phyloP scores from a whole-genome alignment of 2,329 filamentous ascomycete species.

The Herpotrichia juniperi region DNA sequence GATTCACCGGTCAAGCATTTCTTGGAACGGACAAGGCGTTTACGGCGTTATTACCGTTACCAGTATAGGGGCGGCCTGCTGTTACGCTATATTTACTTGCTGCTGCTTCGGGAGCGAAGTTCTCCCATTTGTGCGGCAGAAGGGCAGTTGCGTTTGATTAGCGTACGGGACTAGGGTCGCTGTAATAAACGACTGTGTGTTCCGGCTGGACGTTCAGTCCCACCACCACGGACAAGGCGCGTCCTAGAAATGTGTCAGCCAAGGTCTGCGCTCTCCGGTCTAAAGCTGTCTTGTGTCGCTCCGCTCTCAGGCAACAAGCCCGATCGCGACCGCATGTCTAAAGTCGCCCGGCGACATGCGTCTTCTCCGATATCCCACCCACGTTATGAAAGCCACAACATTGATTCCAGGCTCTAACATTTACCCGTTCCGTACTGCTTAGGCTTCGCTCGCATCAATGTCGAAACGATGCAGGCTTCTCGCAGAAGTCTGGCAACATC shows the following conservation, averaged over 20 bases:
- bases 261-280: constrained; percentile 23
- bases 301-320: constrained; percentile 21
- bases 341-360: constrained; percentile 23
- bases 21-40: background rate
- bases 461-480: constrained; percentile 35
- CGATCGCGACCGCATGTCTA: constrained; percentile 13
- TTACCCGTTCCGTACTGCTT: constrained; percentile 16
- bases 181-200: constrained; percentile 10
- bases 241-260: constrained; percentile 23
- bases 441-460: constrained; percentile 23
- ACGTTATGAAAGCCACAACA: constrained; percentile 21
- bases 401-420: constrained; percentile 17
- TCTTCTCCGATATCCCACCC: constrained; percentile 16
- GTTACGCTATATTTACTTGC: constrained; percentile 13
- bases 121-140: constrained; percentile 3
- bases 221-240: constrained; percentile 19
- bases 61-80: constrained; percentile 9
- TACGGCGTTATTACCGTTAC: constrained; percentile 9
- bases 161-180: constrained; percentile 8
- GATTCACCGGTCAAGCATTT: constrained; percentile 19
- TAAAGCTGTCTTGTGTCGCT: constrained; percentile 17
- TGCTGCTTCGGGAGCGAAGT: constrained; percentile 11
- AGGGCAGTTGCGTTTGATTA: constrained; percentile 1
- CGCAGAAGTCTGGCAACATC: constrained; percentile 43
- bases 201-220: constrained; percentile 19